Percentiles rank a stretch among this genome's conserved stretches.
Evolutionary conservation across 2,329 filamentous ascomycete genomes (phyloP).

Genomic region (Pseudophaeomoniella oleicola): DNA sequence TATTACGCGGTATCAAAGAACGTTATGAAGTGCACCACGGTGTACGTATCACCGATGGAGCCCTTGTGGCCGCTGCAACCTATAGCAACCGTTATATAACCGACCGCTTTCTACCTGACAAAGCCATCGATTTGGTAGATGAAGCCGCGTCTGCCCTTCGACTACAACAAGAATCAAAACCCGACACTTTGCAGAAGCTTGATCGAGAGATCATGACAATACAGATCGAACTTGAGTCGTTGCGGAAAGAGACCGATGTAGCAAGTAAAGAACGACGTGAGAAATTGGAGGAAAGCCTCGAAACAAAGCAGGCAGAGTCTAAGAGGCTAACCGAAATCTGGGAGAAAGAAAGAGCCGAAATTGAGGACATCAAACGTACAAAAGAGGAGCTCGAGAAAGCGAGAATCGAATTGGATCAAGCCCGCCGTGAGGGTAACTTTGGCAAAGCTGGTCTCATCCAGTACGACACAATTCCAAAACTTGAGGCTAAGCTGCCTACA

Average conservation of each 20-base stretch:
- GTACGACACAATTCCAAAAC: slow-evolving; percentile 69
- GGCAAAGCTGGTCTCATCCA: slow-evolving; percentile 78
- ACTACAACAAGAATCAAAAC: slow-evolving; percentile 91
- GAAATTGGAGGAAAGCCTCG: slow-evolving; percentile 66
- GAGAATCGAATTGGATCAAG: slow-evolving; percentile 70
- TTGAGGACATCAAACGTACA: slow-evolving; percentile 71
- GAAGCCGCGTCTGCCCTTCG: slow-evolving; percentile 84
- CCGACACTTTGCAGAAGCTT: slow-evolving; percentile 80
- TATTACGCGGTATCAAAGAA: slow-evolving; percentile 90
- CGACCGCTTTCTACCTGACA: slow-evolving; percentile 88
- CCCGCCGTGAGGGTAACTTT: slow-evolving; percentile 78
- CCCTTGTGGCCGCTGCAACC: slow-evolving; percentile 79
- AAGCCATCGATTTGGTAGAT: slow-evolving; percentile 92
- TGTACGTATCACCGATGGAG: slow-evolving; percentile 83
- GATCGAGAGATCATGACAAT: slow-evolving; percentile 95
- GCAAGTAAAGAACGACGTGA: slow-evolving; percentile 76
- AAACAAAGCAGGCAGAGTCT: slow-evolving; percentile 62
- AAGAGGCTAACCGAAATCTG: slow-evolving; percentile 64
- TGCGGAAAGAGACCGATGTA: slow-evolving; percentile 86
- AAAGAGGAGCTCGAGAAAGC: slow-evolving; percentile 84
- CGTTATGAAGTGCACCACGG: slow-evolving; percentile 96
- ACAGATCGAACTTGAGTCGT: slow-evolving; percentile 87
- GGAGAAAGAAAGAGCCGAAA: slow-evolving; percentile 78
- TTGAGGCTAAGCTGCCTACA: slow-evolving; percentile 66
- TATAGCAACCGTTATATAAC: slow-evolving; percentile 95